Conservation (phyloP, 2,329 filamentous ascomycete species). For the Drechslerella dactyloides region DNA sequence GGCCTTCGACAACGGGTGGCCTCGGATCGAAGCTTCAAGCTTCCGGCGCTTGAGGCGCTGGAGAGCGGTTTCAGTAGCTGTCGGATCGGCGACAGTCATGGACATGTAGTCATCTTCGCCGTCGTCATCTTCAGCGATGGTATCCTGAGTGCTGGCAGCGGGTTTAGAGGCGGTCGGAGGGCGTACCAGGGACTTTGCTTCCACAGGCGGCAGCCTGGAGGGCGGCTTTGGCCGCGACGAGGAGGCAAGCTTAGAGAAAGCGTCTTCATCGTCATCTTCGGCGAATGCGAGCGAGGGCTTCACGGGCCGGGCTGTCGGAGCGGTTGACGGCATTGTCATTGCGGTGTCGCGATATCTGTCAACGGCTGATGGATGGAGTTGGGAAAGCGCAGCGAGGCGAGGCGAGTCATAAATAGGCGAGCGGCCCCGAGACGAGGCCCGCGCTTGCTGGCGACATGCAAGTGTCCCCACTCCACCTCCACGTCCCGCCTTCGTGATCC, state of each 20-base stretch:
- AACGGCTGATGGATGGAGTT: neutral
- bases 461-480: neutral
- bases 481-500: neutral
- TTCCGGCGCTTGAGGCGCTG: conserved; percentile 43
- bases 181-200: conserved; percentile 19
- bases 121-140: conserved; percentile 60
- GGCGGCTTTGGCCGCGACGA: conserved; percentile 15
- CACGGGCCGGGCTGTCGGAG: conserved; percentile 9
- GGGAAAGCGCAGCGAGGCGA: conserved; percentile 3
- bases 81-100: conserved; percentile 81
- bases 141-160: neutral
- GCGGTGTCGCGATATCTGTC: neutral
- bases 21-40: conserved; percentile 69
- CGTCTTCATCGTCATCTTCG: conserved; percentile 47
- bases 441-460: neutral
- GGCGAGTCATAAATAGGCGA: neutral
- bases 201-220: conserved; percentile 22
- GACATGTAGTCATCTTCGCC: conserved; percentile 97
- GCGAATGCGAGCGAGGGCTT: conserved; percentile 21
- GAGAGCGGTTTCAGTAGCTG: conserved; percentile 52
- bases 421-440: conserved; percentile 12
- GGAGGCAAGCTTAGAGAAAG: conserved; percentile 31
- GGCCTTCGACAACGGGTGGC: conserved; percentile 77
- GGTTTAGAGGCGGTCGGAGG: conserved; percentile 10
- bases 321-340: conserved; percentile 45